These are phyloP conservation scores for Royoungia palumana DNA, from an alignment of 768 basidiomycete species.

Conservation along the genomic window DNA sequence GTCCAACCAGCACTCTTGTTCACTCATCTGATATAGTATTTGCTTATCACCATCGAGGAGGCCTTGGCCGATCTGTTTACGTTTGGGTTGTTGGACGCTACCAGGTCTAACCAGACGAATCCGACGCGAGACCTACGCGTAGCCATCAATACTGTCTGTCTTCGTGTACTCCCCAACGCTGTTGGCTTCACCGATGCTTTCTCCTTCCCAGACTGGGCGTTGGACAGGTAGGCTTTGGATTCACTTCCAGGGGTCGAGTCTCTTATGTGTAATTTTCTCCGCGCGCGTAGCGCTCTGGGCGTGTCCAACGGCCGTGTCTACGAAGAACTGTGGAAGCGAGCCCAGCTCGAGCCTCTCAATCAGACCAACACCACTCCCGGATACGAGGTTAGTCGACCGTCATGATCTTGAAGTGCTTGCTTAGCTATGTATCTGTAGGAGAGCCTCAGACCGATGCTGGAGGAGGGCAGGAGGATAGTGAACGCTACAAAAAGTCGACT, in stretches of 20 bases:
- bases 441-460: constrained; percentile 25
- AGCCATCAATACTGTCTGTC: constrained; percentile 47
- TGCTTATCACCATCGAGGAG: constrained; percentile 54
- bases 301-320: constrained; percentile 64
- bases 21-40: constrained; percentile 41
- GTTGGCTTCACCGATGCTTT: constrained; percentile 73
- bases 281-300: constrained; percentile 50
- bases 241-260: too few species aligned
- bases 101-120: constrained; percentile 32
- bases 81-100: constrained; percentile 42
- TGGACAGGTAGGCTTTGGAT: constrained; percentile 49
- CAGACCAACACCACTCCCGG: constrained; percentile 46
- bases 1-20: background rate
- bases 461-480: constrained; percentile 20
- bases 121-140: constrained; percentile 47
- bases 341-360: constrained; percentile 60
- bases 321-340: constrained; percentile 60
- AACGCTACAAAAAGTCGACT: constrained; percentile 17
- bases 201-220: constrained; percentile 71
- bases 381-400: constrained; percentile 43
- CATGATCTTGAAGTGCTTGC: background rate
- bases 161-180: constrained; percentile 55
- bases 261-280: background rate
- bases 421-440: constrained; percentile 13
- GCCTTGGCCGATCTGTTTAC: constrained; percentile 59